These are phyloP conservation scores for Coprinopsis sp. DNA, from an alignment of 768 basidiomycete species.

Conservation along the genomic window DNA sequence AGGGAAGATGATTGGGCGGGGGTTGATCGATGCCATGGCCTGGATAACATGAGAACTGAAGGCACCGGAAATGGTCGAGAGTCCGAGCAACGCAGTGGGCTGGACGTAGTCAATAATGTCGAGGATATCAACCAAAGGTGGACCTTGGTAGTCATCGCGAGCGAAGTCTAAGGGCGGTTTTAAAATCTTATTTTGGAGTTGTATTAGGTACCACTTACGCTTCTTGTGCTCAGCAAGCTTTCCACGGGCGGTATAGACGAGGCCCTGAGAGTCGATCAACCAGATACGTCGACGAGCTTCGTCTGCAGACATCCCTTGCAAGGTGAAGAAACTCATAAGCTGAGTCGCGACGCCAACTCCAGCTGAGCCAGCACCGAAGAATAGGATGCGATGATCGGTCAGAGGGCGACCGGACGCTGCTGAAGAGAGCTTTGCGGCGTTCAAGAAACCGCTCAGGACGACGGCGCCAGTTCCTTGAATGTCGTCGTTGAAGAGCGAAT, in stretches of 20 bases:
- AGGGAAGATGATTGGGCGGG: constrained; percentile 87
- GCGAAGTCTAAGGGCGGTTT: constrained; percentile 60
- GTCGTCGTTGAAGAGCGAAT: constrained; percentile 86
- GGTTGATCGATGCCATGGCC: constrained; percentile 74
- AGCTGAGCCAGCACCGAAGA: constrained; percentile 89
- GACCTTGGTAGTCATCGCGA: constrained; percentile 72
- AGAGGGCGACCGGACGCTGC: constrained; percentile 66
- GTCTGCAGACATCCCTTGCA: constrained; percentile 70
- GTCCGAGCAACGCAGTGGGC: constrained; percentile 85
- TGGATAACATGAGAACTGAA: constrained; percentile 70
- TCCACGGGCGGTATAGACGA: constrained; percentile 74
- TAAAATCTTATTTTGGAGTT: constrained; percentile 4
- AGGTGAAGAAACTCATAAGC: constrained; percentile 82
- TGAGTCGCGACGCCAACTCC: constrained; percentile 92
- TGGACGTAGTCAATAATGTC: constrained; percentile 78
- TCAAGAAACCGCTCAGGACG: constrained; percentile 84
- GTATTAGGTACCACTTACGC: constrained; percentile 37
- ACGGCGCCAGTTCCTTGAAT: constrained; percentile 91
- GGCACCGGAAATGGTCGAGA: constrained; percentile 81
- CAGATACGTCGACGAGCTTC: constrained; percentile 77
- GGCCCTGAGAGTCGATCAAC: constrained; percentile 82
- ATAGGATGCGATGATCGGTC: constrained; percentile 77
- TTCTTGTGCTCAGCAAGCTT: constrained; percentile 79
- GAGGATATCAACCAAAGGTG: constrained; percentile 67
- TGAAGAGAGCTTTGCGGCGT: constrained; percentile 76